phyloP scores from a whole-genome alignment of 129 eudicot species.

The Erigeron canadensis region DNA sequence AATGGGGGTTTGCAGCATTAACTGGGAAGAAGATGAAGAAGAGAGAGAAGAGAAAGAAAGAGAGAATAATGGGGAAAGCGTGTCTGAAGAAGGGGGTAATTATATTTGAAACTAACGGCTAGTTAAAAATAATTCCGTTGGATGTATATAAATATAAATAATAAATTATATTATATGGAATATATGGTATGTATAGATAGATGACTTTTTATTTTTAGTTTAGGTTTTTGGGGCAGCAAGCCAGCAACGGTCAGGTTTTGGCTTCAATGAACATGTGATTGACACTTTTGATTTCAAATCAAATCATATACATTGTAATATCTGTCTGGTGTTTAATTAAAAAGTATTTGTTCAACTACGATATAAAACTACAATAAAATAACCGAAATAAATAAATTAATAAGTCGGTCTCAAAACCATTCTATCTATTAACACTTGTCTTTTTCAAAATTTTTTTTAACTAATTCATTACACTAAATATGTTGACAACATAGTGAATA shows the following conservation, averaged over 20 bases:
- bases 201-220: conserved; percentile 26
- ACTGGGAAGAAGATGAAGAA: conserved; percentile 32
- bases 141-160: conserved; percentile 29
- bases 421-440: no score
- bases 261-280: conserved; percentile 39
- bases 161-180: no score
- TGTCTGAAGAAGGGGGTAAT: conserved; percentile 43
- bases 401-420: no score
- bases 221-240: conserved; percentile 31
- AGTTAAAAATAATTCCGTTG: conserved; percentile 44
- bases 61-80: conserved; percentile 26
- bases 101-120: conserved; percentile 48
- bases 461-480: no score
- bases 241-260: conserved; percentile 46
- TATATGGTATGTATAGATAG: no score
- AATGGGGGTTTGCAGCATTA: conserved; percentile 23
- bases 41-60: conserved; percentile 10
- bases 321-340: no score
- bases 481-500: no score
- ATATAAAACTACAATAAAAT: no score
- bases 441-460: no score
- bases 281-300: conserved; percentile 38
- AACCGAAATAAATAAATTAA: no score
- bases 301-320: no score
- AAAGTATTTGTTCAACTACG: no score